Evolutionary conservation across 805 yeast genomes (phyloP).

Genomic region (Kodamaea kakaduensis): DNA sequence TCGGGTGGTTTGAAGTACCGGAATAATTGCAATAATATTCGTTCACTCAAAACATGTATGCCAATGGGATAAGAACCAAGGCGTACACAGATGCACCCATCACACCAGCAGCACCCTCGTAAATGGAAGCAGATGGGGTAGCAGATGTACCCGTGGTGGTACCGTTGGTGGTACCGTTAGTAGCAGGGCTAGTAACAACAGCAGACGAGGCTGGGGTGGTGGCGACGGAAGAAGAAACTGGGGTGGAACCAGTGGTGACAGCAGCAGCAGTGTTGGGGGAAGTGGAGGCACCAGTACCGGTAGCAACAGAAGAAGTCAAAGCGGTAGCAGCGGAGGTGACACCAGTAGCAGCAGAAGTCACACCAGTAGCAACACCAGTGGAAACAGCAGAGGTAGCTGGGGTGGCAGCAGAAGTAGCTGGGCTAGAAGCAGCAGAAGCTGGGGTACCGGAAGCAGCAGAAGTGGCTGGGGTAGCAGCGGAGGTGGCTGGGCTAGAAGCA

Average conservation of each 20-base stretch:
- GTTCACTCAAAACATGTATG: constrained; percentile 29
- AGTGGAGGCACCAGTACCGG: constrained; percentile 10
- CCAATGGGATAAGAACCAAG: constrained; percentile 30
- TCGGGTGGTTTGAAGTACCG: background rate
- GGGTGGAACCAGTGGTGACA: constrained; percentile 13
- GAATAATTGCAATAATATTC: constrained; percentile 7
- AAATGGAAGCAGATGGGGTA: constrained; percentile 9
- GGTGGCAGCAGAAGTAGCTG: constrained; percentile 8
- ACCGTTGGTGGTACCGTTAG: constrained; percentile 5
- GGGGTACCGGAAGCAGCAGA: constrained; percentile 10
- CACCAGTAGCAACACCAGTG: constrained; percentile 6
- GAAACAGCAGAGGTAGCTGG: constrained; percentile 8
- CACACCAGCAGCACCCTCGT: constrained; percentile 16
- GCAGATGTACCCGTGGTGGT: constrained; percentile 11
- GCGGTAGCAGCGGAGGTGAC: constrained; percentile 8
- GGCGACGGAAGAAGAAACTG: constrained; percentile 11
- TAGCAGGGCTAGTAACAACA: constrained; percentile 8
- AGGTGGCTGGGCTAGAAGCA: constrained; percentile 6
- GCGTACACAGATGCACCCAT: constrained; percentile 26
- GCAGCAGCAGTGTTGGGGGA: constrained; percentile 12
- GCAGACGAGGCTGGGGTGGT: constrained; percentile 8
- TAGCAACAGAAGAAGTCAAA: constrained; percentile 11
- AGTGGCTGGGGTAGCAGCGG: constrained; percentile 7
- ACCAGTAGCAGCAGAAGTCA: constrained; percentile 12
- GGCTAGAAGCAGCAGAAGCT: constrained; percentile 3